A percentile compares a stretch with the other conserved stretches of the same genome.
Conservation (phyloP, 2,329 filamentous ascomycete species). For the Xylaria sp. region DNA sequence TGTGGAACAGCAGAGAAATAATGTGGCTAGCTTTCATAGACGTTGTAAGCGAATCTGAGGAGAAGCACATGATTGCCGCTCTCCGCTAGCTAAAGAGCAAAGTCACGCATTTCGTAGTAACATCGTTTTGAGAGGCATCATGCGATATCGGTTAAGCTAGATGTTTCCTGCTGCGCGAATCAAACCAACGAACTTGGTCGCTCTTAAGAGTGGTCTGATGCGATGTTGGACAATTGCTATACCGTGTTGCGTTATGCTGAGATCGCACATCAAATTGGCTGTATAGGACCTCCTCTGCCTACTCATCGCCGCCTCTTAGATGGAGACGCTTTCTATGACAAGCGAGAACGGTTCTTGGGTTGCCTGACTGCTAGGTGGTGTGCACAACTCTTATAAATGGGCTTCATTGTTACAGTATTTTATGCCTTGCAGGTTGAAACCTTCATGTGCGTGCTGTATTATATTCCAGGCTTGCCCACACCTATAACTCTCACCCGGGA, state of each 20-base stretch:
- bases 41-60: too few species aligned
- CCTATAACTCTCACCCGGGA: background rate
- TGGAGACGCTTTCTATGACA: too few species aligned
- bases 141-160: background rate
- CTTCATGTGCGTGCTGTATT: background rate
- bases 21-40: too few species aligned
- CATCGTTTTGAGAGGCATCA: background rate
- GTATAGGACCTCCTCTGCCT: background rate
- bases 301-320: too few species aligned
- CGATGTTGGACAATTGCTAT: background rate
- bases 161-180: background rate
- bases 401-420: background rate
- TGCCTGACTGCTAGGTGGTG: too few species aligned
- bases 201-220: background rate
- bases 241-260: background rate
- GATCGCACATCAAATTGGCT: background rate
- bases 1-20: too few species aligned
- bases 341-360: too few species aligned
- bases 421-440: background rate
- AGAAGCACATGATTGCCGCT: background rate
- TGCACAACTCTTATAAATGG: too few species aligned
- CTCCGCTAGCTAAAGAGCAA: background rate
- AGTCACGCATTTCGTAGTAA: background rate
- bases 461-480: background rate
- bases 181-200: background rate